Conservation (phyloP, 768 basidiomycete genomes). For the Lactarius quietus region DNA sequence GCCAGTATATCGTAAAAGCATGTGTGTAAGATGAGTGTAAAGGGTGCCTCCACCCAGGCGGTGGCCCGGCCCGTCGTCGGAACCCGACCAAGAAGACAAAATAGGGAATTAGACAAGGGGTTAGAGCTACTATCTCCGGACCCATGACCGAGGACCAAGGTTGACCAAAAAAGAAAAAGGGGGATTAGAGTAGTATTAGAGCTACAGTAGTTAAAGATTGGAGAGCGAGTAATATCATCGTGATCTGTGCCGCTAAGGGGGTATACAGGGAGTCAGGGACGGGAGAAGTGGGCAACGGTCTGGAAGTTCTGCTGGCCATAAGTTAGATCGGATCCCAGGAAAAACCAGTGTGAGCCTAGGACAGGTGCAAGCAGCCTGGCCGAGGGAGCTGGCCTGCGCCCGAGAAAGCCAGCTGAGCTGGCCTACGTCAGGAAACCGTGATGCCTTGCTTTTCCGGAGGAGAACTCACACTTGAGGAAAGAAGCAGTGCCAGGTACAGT, state of each 20-base stretch:
- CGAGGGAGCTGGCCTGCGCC: not conserved
- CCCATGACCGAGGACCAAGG: too few relatives aligned
- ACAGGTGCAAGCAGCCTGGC: not conserved
- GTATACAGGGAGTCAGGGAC: constrained; percentile 10
- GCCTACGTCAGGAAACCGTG: constrained; percentile 16
- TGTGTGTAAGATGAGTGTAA: constrained; percentile 79
- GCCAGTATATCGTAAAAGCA: constrained; percentile 87
- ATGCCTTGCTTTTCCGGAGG: too few relatives aligned
- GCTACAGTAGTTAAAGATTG: too few relatives aligned
- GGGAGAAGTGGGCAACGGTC: constrained; percentile 26
- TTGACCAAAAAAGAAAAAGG: too few relatives aligned
- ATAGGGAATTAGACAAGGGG: constrained; percentile 37
- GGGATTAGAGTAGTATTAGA: too few relatives aligned
- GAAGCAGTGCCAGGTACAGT: too few relatives aligned
- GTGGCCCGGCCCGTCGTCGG: constrained; percentile 43
- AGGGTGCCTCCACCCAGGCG: constrained; percentile 61
- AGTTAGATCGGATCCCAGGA: not conserved
- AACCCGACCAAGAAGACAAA: constrained; percentile 28
- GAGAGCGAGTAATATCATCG: constrained; percentile 17
- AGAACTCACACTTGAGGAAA: too few relatives aligned
- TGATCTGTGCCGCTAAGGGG: constrained; percentile 2
- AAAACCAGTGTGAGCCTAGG: not conserved
- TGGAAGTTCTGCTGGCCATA: constrained; percentile 19
- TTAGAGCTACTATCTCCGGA: constrained; percentile 37
- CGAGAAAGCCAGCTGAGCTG: not conserved